phyloP scores from a whole-genome alignment of 2,329 filamentous ascomycete genomes.

The Lecanosticta acicola region DNA sequence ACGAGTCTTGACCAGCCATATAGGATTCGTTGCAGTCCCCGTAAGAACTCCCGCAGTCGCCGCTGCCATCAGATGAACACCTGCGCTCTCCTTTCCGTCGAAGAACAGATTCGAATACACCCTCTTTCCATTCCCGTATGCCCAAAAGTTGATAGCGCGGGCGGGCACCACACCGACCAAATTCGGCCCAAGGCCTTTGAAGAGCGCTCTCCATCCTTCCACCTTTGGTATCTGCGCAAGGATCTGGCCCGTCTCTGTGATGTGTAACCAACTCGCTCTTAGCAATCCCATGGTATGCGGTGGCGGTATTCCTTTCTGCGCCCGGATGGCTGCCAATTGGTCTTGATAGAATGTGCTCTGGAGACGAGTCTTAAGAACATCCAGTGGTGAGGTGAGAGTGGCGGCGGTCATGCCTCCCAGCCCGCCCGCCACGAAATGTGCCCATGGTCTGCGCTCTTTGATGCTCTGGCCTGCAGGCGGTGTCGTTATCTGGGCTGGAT shows the following conservation, averaged over 20 bases:
- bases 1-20: slow-evolving; percentile 93
- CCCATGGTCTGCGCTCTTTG: slow-evolving; percentile 65
- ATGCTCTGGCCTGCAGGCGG: slow-evolving; percentile 9
- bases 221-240: slow-evolving; percentile 70
- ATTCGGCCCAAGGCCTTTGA: slow-evolving; percentile 89
- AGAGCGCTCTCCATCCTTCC: slow-evolving; percentile 81
- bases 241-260: slow-evolving; percentile 81
- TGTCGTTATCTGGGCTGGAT: slow-evolving; percentile 15
- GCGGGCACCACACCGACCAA: slow-evolving; percentile 85
- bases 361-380: slow-evolving; percentile 86
- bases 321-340: slow-evolving; percentile 64
- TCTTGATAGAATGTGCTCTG: slow-evolving; percentile 93
- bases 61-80: slow-evolving; percentile 73
- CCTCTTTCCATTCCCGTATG: slow-evolving; percentile 86
- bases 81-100: slow-evolving; percentile 61
- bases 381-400: slow-evolving; percentile 86
- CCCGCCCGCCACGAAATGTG: slow-evolving; percentile 86
- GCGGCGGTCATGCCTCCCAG: slow-evolving; percentile 86
- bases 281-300: slow-evolving; percentile 57
- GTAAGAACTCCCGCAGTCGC: slow-evolving; percentile 76
- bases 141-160: slow-evolving; percentile 86
- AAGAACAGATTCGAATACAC: slow-evolving; percentile 72
- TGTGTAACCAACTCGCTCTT: slow-evolving; percentile 64
- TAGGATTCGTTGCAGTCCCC: slow-evolving; percentile 87
- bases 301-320: slow-evolving; percentile 51